phyloP scores from a whole-genome alignment of 805 yeast species.

The Lipomyces orientalis region DNA sequence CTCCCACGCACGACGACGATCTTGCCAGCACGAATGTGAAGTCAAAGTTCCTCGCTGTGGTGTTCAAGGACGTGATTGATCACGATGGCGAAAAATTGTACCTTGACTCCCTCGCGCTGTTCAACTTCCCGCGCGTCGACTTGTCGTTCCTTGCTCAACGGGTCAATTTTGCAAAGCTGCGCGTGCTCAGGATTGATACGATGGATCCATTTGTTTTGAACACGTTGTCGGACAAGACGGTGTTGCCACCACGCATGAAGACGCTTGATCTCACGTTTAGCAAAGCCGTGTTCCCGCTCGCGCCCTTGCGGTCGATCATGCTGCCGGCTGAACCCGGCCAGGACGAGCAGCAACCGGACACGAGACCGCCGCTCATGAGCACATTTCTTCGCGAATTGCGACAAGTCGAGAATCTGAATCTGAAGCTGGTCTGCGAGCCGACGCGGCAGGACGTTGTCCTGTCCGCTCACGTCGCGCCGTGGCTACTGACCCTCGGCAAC shows the following conservation, averaged over 20 bases:
- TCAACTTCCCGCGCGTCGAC: slow-evolving; percentile 28
- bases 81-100: slow-evolving; percentile 5
- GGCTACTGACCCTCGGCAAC: slow-evolving; percentile 18
- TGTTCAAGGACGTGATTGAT: slow-evolving; percentile 4
- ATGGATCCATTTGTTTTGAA: slow-evolving; percentile 24
- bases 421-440: slow-evolving; percentile 29
- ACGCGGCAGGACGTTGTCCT: slow-evolving; percentile 21
- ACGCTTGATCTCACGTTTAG: slow-evolving; percentile 30
- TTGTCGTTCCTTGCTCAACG: slow-evolving; percentile 15
- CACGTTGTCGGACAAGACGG: slow-evolving; percentile 17
- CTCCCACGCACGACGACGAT: slow-evolving; percentile 2
- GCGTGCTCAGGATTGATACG: slow-evolving; percentile 26
- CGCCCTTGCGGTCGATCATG: background rate
- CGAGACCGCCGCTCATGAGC: slow-evolving; percentile 21
- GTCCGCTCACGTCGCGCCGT: slow-evolving; percentile 23
- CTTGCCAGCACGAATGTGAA: slow-evolving; percentile 18
- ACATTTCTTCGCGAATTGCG: slow-evolving; percentile 25
- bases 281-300: slow-evolving; percentile 23
- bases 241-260: slow-evolving; percentile 19
- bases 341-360: background rate
- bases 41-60: slow-evolving; percentile 19
- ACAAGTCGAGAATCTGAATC: slow-evolving; percentile 26
- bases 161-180: slow-evolving; percentile 13
- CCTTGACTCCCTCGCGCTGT: slow-evolving; percentile 28
- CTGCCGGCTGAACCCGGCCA: background rate